Base-by-base conservation (phyloP, 768 basidiomycete genomes). In the Ramaria rubella region DNA sequence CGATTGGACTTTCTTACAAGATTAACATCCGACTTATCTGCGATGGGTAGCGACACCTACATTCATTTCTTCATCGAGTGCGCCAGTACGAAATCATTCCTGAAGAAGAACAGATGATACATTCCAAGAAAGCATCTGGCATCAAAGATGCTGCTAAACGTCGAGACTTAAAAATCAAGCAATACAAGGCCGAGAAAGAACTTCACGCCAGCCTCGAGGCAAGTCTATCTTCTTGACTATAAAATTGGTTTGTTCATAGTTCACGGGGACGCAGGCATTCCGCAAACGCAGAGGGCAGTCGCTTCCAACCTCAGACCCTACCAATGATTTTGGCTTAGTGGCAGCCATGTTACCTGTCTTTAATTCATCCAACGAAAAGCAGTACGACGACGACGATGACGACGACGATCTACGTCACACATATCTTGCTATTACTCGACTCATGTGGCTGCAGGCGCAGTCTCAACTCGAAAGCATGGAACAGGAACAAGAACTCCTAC, bases 111-210 rank as follows among this genome's bases (percentile, higher is more conserved):
- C 78, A 78, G 45, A 69, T 68, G 12, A 65, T 91, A 11, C 79
- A 84, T 61, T 72, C 70, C 43, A 76, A 75, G 46, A 77, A 75
- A 52, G 61, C 77, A 9, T 74, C 75, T 8, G 63, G 73, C n/a
- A 69, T 84, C 49, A 69, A 64, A 9, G 87, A 97, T 68, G 79
- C 85, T 19, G 79, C 81, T 1, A 81, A 78, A 65, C 77, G 87
- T 55, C 74, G 96, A 62, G 93, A 95, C 61, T 68, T 85, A 31
- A 99, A 96, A 74, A 96, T 99, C 60, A 84, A 81, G 59, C 94
- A 94, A 66, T 97, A 83, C 69, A 84, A 86, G 69, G 80, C 81
- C 56, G 93, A 95, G 70, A 94, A 90, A 69, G 86, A 88, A 33
- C 70, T 97, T 27, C 80, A 82, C 53, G 70, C 71, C 19, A 78